Evolutionary conservation across 202 grass and related monocot species (phyloP), one percentile per base, ranked within the genome.

Genomic region (Digitaria exilis): DNA sequence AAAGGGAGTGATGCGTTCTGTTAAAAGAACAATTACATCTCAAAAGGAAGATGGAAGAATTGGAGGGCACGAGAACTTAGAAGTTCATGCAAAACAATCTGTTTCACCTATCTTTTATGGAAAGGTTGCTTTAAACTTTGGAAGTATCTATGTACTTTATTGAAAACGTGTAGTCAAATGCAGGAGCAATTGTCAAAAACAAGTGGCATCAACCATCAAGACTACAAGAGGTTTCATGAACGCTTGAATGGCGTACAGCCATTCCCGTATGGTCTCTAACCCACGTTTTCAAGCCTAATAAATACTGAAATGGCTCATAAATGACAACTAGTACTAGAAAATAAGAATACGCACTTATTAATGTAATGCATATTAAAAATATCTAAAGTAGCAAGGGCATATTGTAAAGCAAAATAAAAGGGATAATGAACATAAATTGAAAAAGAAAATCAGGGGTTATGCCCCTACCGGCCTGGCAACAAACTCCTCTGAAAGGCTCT

Each of bases 381-480:
- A 13, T 54, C 70, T 35, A 44, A 46, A 63, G 30, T 28, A 18
- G 28, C 21, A 44, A 32, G 24, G 9, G 19, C 28, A 35, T 74
- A 63, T 71, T 31, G 9, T 58, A 13, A 46, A 63, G 9, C 9
- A 46, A 58, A 10, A 43, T 29, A 51, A 22, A 19, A 14, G 8
- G 10, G 1, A 2, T 16, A 24, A 34, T 1, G 10, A 43, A 45
- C 69, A 30, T 3, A n/a, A 22, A 30, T 6, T 16, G 15, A 2
- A 24, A 39, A 21, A 48, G 52, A 16, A 48, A 0, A 3, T 78
- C 2, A 77, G 25, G 44, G 25, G 46, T 37, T 66, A 59, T 34
- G 37, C 37, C 29, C 81, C 7, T 31, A 96, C 96, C 91, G 81
- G 84, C 77, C 92, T 96, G 75, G 91, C 87, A 70, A 91, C 79